These are phyloP conservation scores for Rhodotorula sp. DNA, from an alignment of 1,284 basidiomycete genomes.

Conservation along the genomic window DNA sequence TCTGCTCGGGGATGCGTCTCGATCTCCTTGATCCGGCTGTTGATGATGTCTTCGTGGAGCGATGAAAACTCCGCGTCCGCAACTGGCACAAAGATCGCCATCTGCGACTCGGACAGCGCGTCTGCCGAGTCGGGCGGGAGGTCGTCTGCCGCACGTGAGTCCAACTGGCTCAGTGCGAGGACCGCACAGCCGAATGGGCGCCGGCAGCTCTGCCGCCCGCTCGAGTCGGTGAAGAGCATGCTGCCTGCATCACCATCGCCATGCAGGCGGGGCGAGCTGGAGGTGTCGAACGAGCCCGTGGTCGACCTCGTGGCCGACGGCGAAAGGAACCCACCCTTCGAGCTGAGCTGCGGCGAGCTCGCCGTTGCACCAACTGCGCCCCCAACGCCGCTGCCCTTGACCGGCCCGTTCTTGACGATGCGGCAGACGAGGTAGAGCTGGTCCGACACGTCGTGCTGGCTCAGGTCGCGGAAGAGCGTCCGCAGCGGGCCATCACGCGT, in stretches of 20 bases:
- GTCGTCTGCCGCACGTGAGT: constrained; percentile 57
- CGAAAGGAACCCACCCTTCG: constrained; percentile 3
- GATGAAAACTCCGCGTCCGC: constrained; percentile 87
- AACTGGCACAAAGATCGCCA: constrained; percentile 81
- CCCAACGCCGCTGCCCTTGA: constrained; percentile 1
- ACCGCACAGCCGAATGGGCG: constrained; percentile 93
- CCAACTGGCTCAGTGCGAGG: constrained; percentile 77
- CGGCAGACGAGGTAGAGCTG: constrained; percentile 84
- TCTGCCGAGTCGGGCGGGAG: constrained; percentile 58
- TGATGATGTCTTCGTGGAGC: constrained; percentile 92
- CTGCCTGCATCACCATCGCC: constrained; percentile 6
- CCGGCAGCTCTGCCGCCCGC: constrained; percentile 58
- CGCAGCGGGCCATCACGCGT: constrained; percentile 63
- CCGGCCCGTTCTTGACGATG: constrained; percentile 76
- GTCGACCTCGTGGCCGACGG: constrained; percentile 13
- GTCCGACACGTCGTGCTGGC: constrained; percentile 78
- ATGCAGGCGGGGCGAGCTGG: constrained; percentile 12
- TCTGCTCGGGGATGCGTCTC: constrained; percentile 74
- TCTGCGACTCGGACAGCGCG: constrained; percentile 72
- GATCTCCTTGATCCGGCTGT: constrained; percentile 76
- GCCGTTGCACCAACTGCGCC: neutral
- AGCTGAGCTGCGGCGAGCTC: neutral
- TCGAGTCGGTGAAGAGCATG: constrained; percentile 36
- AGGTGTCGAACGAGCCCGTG: constrained; percentile 13
- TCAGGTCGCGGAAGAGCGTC: constrained; percentile 86